A percentile compares a stretch with the other conserved stretches of the same genome.
These are phyloP conservation scores for Solanum arcanum DNA, from an alignment of 257 asterid genomes.

Conservation along the genomic window DNA sequence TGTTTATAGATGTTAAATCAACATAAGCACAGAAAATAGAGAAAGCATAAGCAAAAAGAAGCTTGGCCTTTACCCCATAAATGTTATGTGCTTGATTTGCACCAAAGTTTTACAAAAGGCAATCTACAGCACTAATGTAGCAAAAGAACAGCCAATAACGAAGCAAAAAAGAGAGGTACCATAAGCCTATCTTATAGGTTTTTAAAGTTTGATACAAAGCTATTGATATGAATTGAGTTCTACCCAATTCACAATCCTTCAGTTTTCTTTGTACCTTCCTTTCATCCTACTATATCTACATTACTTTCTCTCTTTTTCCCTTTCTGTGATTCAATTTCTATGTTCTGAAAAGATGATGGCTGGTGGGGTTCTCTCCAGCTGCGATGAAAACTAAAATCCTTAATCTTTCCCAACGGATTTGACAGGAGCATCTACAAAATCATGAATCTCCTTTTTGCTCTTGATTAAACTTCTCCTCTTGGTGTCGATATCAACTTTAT, in stretches of 20 bases:
- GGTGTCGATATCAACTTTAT: conserved; percentile 21
- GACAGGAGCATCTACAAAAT: conserved; percentile 21
- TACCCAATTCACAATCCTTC: background rate
- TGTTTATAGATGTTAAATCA: background rate
- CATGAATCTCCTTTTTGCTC: conserved; percentile 23
- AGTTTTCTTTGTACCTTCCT: background rate
- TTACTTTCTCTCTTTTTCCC: background rate
- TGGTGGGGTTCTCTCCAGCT: background rate
- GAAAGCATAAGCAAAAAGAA: background rate
- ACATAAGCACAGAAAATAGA: background rate
- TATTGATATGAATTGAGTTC: background rate
- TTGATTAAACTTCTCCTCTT: conserved; percentile 14
- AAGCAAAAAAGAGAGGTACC: background rate
- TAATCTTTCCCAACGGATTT: background rate
- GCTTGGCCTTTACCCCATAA: background rate
- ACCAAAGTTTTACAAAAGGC: background rate
- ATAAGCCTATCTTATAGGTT: background rate
- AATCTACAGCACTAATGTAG: background rate
- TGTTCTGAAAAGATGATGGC: background rate
- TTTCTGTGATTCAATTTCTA: background rate
- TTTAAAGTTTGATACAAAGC: background rate
- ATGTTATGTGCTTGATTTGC: background rate
- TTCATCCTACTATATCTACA: background rate
- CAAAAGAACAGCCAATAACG: background rate
- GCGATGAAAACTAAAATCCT: background rate